Base-by-base conservation (phyloP, 2,329 filamentous ascomycete genomes). In the Talaromyces sp. region DNA sequence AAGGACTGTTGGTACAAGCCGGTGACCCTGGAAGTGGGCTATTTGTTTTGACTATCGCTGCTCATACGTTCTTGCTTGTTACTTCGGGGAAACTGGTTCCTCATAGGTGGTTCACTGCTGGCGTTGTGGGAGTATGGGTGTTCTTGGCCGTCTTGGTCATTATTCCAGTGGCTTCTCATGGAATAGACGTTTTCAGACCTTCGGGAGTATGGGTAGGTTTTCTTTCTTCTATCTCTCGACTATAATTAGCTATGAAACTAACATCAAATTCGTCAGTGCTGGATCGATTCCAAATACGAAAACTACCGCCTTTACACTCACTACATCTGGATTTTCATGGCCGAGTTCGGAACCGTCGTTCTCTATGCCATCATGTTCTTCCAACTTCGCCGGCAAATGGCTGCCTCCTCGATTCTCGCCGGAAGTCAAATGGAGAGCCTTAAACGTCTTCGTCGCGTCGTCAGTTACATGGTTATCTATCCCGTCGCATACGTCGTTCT, bases 401-500 rank as follows among this genome's bases (percentile, higher is more conserved):
- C 74, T 38, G 74, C 74, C 38, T 78, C 77, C 0, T 68, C 74
- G 3, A 76, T 75, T 51, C 72, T 79, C 13, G 63, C 54, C 15
- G 54, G 47, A 25, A 64, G 63, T 31, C 77, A 78, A 62, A 72
- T 71, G 25, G 74, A 79, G 45, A 77, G 76, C 67, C 69, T 80
- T 17, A 73, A 73, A 64, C 78, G 76, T 11, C 70, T 80, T 7
- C 75, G 75, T n/a, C 78, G 79, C 22, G 79, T 81, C 1, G 77
- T 80, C 59, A 75, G 77, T 45, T 81, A 81, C 74, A 81, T 81
- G 79, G 76, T 81, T 54, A 79, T 81, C 65, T 81, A 81, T 64
- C 79, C 79, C 1, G 72, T 83, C 13, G 79, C 77, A 11, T 91
- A 91, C 72, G 85, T 85, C 3, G 76, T 88, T 13, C 69, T 86